A percentile compares a stretch with the other conserved stretches of the same genome.
Evolutionary conservation across 169 alveolate genomes (phyloP).

Genomic region (Eimeria praecox): DNA sequence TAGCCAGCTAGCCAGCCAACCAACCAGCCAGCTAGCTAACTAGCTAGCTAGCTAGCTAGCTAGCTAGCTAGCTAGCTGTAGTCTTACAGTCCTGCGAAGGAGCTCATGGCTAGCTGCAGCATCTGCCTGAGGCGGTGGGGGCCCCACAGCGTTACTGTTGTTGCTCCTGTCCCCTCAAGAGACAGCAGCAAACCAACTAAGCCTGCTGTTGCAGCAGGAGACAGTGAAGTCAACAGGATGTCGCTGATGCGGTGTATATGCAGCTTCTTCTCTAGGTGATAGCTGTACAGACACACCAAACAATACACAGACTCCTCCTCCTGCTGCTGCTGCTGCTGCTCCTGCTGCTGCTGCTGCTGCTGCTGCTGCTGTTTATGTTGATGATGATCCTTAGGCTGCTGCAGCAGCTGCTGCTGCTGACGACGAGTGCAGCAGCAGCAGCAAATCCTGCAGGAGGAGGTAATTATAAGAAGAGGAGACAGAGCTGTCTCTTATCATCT

Average conservation of each 20-base stretch:
- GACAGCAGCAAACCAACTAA: constrained; percentile 91
- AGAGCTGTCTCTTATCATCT: too few species aligned
- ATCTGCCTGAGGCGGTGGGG: constrained; percentile 85
- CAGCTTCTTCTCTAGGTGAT: constrained; percentile 89
- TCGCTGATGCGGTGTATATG: constrained; percentile 85
- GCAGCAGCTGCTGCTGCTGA: constrained; percentile 4
- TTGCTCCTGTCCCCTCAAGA: constrained; percentile 87
- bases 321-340: background rate
- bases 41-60: too few species aligned
- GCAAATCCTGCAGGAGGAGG: too few species aligned
- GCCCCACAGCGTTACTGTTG: constrained; percentile 87
- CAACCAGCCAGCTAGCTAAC: too few species aligned
- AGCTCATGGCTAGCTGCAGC: constrained; percentile 74
- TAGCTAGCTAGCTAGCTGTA: constrained; percentile 14
- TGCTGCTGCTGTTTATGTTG: background rate
- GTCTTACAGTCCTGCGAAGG: constrained; percentile 86
- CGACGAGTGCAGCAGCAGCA: too few species aligned
- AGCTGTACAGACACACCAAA: constrained; percentile 70
- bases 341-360: background rate
- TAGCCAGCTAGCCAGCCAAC: background rate
- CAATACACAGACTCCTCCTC: background rate
- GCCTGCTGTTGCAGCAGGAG: constrained; percentile 88
- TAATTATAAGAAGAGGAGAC: too few species aligned
- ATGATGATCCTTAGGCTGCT: background rate
- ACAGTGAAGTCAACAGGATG: constrained; percentile 88